These are phyloP conservation scores for Sorghum bicolor DNA, from an alignment of 176 grass and related monocot genomes.

Conservation along the genomic window DNA sequence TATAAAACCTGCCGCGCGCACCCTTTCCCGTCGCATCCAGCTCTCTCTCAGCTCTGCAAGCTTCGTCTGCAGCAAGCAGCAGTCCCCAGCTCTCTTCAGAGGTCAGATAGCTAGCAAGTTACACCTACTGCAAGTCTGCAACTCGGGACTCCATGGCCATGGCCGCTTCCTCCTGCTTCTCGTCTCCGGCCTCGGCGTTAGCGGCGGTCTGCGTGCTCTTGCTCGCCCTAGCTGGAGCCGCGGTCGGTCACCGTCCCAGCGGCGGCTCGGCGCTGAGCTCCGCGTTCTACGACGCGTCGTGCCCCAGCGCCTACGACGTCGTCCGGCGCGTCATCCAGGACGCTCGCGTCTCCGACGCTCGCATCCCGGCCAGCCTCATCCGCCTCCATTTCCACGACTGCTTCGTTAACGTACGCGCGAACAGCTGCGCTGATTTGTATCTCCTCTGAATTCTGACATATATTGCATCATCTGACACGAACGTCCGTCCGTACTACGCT, in stretches of 20 bases:
- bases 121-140: too few species aligned
- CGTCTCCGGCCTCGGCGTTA: neutral
- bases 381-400: constrained; percentile 75
- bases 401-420: constrained; percentile 35
- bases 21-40: neutral
- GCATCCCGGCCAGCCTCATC: constrained; percentile 34
- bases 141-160: too few species aligned
- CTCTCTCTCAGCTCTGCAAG: neutral
- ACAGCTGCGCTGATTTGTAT: neutral
- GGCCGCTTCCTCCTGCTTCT: neutral
- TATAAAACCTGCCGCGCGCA: neutral
- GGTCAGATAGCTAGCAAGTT: too few species aligned
- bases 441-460: too few species aligned
- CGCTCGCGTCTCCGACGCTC: constrained; percentile 18
- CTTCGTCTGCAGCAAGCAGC: neutral
- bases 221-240: neutral
- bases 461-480: too few species aligned
- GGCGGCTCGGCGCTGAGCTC: constrained; percentile 3
- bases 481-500: too few species aligned
- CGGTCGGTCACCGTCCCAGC: neutral
- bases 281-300: constrained; percentile 26
- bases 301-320: neutral
- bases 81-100: neutral
- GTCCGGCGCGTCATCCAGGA: constrained; percentile 29
- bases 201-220: neutral